phyloP scores from a whole-genome alignment of 2,329 filamentous ascomycete species.

The Nectriaceae sp. region DNA sequence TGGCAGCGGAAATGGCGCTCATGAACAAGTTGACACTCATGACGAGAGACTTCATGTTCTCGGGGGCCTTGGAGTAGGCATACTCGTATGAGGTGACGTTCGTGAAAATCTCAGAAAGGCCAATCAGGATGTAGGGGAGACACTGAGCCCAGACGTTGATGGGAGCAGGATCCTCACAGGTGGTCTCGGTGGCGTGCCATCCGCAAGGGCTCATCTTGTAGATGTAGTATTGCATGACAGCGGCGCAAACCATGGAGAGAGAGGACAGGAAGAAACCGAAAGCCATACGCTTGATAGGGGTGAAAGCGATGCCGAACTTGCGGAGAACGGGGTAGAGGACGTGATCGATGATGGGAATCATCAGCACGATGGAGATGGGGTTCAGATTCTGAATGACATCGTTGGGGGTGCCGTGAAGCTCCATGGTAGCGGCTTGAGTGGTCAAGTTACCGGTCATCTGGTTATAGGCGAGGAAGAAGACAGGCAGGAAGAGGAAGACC shows the following conservation, averaged over 20 bases:
- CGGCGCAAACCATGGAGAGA: conserved; percentile 60
- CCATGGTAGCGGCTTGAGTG: conserved; percentile 67
- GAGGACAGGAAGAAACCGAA: conserved; percentile 67
- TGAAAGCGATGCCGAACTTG: conserved; percentile 65
- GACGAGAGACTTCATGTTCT: conserved; percentile 80
- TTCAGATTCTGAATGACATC: conserved; percentile 77
- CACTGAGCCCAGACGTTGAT: conserved; percentile 68
- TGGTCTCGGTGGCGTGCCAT: conserved; percentile 45
- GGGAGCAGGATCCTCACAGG: conserved; percentile 51
- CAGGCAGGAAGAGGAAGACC: conserved; percentile 71
- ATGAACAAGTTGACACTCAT: conserved; percentile 70
- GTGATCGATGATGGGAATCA: conserved; percentile 71
- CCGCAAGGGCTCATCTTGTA: conserved; percentile 66
- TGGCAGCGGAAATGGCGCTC: conserved; percentile 67
- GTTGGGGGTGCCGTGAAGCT: conserved; percentile 72
- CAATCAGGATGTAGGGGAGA: conserved; percentile 53
- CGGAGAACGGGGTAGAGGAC: conserved; percentile 70
- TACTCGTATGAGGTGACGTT: conserved; percentile 69
- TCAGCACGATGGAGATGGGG: conserved; percentile 73
- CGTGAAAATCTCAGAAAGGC: conserved; percentile 55
- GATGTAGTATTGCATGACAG: conserved; percentile 62
- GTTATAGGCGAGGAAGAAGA: conserved; percentile 62
- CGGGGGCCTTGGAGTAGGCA: conserved; percentile 75
- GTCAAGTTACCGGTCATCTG: conserved; percentile 63
- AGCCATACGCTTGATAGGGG: conserved; percentile 75